These are phyloP conservation scores for Tetraselmis striata DNA, from an alignment of 139 green algal species.

Conservation along the genomic window DNA sequence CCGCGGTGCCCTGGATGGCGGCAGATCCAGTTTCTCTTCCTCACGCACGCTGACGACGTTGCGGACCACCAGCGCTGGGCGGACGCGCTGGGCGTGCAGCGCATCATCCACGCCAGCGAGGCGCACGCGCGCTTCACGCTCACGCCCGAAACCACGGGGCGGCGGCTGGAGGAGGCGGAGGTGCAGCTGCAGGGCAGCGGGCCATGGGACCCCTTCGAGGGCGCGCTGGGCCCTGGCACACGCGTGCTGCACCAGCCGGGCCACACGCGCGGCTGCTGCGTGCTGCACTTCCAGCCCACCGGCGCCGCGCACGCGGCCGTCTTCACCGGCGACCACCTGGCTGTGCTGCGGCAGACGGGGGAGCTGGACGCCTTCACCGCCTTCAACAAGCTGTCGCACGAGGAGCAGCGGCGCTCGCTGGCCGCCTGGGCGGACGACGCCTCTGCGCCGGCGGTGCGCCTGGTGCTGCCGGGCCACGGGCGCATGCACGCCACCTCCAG, in stretches of 20 bases:
- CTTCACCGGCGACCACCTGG: neutral
- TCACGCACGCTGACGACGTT: constrained; percentile 1
- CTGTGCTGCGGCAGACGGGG: neutral
- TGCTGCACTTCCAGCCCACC: neutral
- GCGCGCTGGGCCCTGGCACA: neutral
- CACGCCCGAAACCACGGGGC: neutral
- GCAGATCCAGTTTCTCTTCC: neutral
- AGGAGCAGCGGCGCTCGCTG: neutral
- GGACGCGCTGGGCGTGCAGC: neutral
- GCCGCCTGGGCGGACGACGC: neutral
- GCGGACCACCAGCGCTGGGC: neutral
- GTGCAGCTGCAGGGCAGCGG: neutral
- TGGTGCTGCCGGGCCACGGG: neutral
- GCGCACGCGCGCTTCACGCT: neutral
- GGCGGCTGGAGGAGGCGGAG: neutral
- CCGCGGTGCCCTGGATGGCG: too few species aligned
- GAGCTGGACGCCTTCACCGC: neutral
- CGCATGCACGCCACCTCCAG: neutral
- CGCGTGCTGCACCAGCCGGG: neutral
- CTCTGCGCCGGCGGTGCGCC: neutral
- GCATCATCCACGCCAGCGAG: constrained; percentile 6
- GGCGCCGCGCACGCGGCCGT: neutral
- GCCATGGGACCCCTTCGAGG: neutral
- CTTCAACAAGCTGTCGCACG: neutral
- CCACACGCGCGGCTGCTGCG: neutral